Evolutionary conservation across 257 asterid species (phyloP), one percentile per base, ranked within the genome.

Genomic region (Gynochthodes officinalis): DNA sequence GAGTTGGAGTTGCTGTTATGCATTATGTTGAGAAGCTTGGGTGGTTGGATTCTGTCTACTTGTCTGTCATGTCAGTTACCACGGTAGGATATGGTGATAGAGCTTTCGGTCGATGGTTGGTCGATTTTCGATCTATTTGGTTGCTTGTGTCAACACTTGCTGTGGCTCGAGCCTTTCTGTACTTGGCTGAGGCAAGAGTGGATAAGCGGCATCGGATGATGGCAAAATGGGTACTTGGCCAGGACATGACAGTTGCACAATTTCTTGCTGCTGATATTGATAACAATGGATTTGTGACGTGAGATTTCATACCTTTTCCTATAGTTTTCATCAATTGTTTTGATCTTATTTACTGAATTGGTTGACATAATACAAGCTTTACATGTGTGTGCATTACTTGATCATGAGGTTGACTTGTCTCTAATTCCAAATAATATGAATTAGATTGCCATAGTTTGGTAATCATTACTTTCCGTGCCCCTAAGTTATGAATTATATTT

Each of bases 1-100:
- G 97, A 46, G 64, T 94, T 40, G 99, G 99, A 33, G 97, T 75
- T 72, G 79, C 77, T 39, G 85, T 91, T 55, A 86, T 94, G 92
- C 95, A 91, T 84, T 89, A 78, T 77, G 89, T 94, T 7, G 99
- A 94, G 90, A 83, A 64, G 69, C 79, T 94, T 53, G 80, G 82
- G 61, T 89, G 93, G 89, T 33, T 94, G 74, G 99, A 94, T 76
- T 85, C 97, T 1, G 84, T 94, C 50, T 94, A 94, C 79, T 65
- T 94, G 64, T 94, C 99, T 2, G 97, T 94, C 61, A 94, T 91
- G 99, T 94, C 97, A 0, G 99, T 94, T 27, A 94, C 99, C 1
- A 94, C 99, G 0, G 99, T 94, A 68, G 99, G 99, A 39, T 94
- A 94, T 64, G 99, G 99, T 55, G 99, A 94, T 73, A 80, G 91